Conservation (phyloP, 371 early-diverging fungal species). For the Actinomortierella wolfii region DNA sequence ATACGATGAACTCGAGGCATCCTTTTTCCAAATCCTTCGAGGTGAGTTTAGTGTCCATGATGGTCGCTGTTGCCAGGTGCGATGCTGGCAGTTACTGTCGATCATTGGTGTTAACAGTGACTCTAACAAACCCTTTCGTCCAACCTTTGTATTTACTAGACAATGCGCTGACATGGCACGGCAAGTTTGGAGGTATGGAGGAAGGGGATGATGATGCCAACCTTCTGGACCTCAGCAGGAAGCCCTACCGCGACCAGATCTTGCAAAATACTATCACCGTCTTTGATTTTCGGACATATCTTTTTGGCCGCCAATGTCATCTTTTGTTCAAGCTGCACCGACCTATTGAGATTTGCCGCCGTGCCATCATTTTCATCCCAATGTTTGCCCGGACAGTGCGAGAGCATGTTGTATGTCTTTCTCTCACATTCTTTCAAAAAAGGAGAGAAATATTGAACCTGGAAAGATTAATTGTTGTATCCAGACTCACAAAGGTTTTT, state of each 20-base stretch:
- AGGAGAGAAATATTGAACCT: constrained; percentile 1
- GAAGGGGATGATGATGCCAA: constrained; percentile 87
- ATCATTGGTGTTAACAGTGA: too few species aligned
- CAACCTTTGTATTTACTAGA: constrained; percentile 42
- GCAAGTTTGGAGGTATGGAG: constrained; percentile 85
- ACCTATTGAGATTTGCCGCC: constrained; percentile 68
- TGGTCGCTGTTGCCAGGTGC: too few species aligned
- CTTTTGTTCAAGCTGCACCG: constrained; percentile 73
- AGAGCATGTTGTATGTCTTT: constrained; percentile 63
- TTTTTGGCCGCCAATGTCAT: constrained; percentile 88
- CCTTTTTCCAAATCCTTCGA: constrained; percentile 85
- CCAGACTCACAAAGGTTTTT: background rate
- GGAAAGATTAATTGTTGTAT: too few species aligned
- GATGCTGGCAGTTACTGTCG: too few species aligned
- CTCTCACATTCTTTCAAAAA: too few species aligned
- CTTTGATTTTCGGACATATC: constrained; percentile 93
- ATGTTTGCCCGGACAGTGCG: constrained; percentile 72
- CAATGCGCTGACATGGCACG: constrained; percentile 90
- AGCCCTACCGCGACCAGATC: constrained; percentile 87
- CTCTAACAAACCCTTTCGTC: background rate
- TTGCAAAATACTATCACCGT: constrained; percentile 89
- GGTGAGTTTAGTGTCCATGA: constrained; percentile 45
- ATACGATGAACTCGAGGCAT: constrained; percentile 95
- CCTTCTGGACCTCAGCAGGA: constrained; percentile 73
- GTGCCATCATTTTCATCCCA: constrained; percentile 77